Percentiles rank a stretch among this genome's conserved stretches.
These are phyloP conservation scores for Phytophthora cajani DNA, from an alignment of 352 stramenopile species.

Conservation along the genomic window DNA sequence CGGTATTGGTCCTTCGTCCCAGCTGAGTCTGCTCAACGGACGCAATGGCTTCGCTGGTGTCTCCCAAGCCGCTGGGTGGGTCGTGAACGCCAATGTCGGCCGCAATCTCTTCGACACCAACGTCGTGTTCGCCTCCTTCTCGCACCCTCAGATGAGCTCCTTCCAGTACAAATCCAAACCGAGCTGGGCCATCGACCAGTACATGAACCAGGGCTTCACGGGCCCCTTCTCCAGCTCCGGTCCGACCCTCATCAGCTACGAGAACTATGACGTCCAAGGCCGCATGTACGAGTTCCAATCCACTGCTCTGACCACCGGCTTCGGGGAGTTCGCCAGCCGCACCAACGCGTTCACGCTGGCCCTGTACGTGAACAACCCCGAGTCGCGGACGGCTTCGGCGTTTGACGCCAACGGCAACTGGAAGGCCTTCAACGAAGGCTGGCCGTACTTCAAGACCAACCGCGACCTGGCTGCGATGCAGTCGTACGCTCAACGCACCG, in stretches of 20 bases:
- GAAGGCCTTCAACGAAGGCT: conserved; percentile 45
- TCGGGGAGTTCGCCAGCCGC: conserved; percentile 38
- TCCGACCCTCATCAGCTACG: conserved; percentile 61
- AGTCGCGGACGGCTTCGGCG: conserved; percentile 40
- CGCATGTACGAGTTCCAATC: conserved; percentile 66
- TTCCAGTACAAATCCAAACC: conserved; percentile 47
- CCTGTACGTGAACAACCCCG: conserved; percentile 74
- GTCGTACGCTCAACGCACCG: conserved; percentile 45
- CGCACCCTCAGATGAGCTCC: conserved; percentile 54
- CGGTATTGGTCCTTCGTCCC: conserved; percentile 65
- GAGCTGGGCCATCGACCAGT: conserved; percentile 52
- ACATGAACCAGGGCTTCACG: conserved; percentile 45
- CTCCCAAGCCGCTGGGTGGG: conserved; percentile 37
- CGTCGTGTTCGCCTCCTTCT: conserved; percentile 53
- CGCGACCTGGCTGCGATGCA: conserved; percentile 65
- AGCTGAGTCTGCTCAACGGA: conserved; percentile 53
- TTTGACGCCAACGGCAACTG: conserved; percentile 54
- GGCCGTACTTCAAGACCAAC: conserved; percentile 43
- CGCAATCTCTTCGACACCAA: conserved; percentile 65
- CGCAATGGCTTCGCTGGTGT: conserved; percentile 56
- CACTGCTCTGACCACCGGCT: conserved; percentile 51
- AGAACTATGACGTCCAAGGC: conserved; percentile 57
- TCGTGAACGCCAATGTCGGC: conserved; percentile 60
- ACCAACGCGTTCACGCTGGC: conserved; percentile 48
- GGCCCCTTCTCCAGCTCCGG: conserved; percentile 49